phyloP scores from a whole-genome alignment of 345 rosid genomes.

The Pistacia atlantica region DNA sequence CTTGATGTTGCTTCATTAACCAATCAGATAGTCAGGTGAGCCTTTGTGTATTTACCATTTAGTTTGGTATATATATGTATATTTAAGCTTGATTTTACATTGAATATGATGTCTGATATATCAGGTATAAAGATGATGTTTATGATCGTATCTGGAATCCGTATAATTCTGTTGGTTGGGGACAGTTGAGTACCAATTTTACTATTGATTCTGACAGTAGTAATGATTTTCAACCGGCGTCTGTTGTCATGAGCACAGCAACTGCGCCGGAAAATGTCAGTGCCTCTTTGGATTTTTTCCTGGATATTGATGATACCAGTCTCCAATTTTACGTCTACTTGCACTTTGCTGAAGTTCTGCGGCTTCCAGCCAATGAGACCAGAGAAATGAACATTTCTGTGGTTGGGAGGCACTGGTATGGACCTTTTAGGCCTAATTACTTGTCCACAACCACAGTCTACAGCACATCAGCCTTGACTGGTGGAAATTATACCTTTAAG shows the following conservation, averaged over 20 bases:
- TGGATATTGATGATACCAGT: neutral
- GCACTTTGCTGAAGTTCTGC: constrained; percentile 30
- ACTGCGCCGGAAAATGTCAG: constrained; percentile 12
- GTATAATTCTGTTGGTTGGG: neutral
- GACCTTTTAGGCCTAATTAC: constrained; percentile 23
- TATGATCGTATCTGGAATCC: constrained; percentile 18
- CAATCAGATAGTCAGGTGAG: constrained; percentile 38
- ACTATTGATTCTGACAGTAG: constrained; percentile 3
- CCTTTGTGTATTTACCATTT: neutral
- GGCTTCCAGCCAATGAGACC: constrained; percentile 25
- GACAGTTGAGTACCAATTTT: constrained; percentile 5
- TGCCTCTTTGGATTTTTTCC: constrained; percentile 7
- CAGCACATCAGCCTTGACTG: constrained; percentile 1
- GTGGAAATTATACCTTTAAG: constrained; percentile 19
- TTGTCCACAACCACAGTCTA: constrained; percentile 21
- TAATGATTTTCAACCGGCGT: constrained; percentile 9
- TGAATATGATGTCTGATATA: neutral
- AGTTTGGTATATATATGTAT: neutral
- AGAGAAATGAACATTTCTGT: constrained; percentile 22
- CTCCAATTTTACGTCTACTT: constrained; percentile 20
- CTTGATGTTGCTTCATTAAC: constrained; percentile 36
- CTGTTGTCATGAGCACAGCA: constrained; percentile 24
- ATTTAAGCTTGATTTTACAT: neutral
- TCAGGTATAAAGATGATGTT: constrained; percentile 21
- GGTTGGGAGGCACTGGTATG: constrained; percentile 17